Evolutionary conservation across 306 rosid genomes (phyloP).

Genomic region (Lathyrus sativus): DNA sequence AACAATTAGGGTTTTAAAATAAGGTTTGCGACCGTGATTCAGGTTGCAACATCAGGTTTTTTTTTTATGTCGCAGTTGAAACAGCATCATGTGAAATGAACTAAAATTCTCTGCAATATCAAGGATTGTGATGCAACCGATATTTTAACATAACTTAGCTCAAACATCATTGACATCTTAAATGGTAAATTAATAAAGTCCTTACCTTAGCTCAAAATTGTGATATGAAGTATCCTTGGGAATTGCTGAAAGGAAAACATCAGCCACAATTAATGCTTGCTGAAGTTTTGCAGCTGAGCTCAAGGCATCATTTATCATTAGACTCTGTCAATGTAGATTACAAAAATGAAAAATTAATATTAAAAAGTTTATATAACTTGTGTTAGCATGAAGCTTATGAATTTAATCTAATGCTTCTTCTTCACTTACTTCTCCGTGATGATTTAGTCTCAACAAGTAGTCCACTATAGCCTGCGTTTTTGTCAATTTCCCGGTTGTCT

Average conservation of each 20-base stretch:
- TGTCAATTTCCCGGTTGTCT: constrained; percentile 54
- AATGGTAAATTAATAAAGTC: neutral
- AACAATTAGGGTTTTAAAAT: neutral
- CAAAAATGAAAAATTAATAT: constrained; percentile 17
- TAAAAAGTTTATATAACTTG: neutral
- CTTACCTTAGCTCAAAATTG: constrained; percentile 66
- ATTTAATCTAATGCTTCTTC: constrained; percentile 7
- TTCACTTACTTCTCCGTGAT: constrained; percentile 70
- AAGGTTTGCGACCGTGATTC: neutral
- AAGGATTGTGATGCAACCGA: neutral
- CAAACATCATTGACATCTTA: neutral
- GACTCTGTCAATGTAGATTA: constrained; percentile 50
- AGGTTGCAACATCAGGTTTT: neutral
- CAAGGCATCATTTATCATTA: constrained; percentile 68
- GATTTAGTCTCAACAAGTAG: constrained; percentile 62
- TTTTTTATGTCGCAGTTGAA: neutral
- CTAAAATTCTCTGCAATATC: neutral
- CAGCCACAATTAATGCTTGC: constrained; percentile 64
- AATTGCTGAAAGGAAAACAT: constrained; percentile 57
- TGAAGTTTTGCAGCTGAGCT: constrained; percentile 73
- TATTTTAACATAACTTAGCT: neutral
- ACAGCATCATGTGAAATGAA: neutral
- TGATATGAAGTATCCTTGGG: constrained; percentile 59
- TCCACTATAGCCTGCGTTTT: constrained; percentile 77
- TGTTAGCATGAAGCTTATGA: constrained; percentile 9